Percentiles rank a stretch among this genome's conserved stretches.
phyloP scores from a whole-genome alignment of 2,329 filamentous ascomycete species.

The Colletotrichum sp. region DNA sequence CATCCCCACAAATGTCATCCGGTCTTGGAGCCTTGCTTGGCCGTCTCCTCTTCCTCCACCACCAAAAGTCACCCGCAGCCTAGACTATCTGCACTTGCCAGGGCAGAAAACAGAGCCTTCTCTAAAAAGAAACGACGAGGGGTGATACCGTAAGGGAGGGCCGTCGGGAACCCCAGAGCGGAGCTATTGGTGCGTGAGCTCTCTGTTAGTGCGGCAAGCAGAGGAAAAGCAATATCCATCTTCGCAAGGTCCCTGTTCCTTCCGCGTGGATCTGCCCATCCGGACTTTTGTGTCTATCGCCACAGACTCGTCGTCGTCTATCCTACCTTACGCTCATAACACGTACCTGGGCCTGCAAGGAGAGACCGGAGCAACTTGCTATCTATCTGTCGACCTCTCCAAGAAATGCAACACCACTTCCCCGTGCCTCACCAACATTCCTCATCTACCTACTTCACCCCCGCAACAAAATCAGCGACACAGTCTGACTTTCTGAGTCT shows the following conservation, averaged over 20 bases:
- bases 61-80: conserved; percentile 16
- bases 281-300: conserved; percentile 9
- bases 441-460: conserved; percentile 23
- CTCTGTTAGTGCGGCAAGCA: conserved; percentile 23
- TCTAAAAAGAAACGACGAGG: conserved; percentile 23
- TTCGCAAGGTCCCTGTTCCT: conserved; percentile 18
- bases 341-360: conserved; percentile 12
- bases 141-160: conserved; percentile 24
- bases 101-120: conserved; percentile 14
- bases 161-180: conserved; percentile 9
- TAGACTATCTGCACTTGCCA: conserved; percentile 1
- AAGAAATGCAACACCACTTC: conserved; percentile 22
- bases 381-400: conserved; percentile 16
- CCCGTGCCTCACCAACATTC: conserved; percentile 16
- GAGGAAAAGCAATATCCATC: conserved; percentile 22
- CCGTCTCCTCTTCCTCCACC: conserved; percentile 6
- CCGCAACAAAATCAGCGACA: conserved; percentile 26
- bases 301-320: conserved; percentile 15
- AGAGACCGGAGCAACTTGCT: conserved; percentile 1
- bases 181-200: conserved; percentile 24
- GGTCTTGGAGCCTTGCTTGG: conserved; percentile 5
- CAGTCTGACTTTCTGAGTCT: conserved; percentile 24
- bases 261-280: conserved; percentile 16
- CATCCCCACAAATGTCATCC: conserved; percentile 24
- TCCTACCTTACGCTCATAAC: conserved; percentile 13